Evolutionary conservation across 1,284 basidiomycete species (phyloP).

Genomic region (Sutorius eximius): DNA sequence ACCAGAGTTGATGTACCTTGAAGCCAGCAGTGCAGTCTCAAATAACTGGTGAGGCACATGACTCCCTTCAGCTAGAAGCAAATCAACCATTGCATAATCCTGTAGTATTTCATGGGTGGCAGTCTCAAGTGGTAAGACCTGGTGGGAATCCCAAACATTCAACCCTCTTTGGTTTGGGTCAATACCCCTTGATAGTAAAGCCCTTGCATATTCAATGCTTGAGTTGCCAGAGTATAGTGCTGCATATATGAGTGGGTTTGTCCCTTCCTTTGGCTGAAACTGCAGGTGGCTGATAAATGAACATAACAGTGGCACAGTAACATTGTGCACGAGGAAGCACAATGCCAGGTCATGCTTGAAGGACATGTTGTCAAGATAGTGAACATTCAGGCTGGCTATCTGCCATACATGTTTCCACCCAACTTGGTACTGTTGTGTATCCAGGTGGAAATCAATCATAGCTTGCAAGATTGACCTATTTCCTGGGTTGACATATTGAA

Average conservation of each 20-base stretch:
- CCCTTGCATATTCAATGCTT: constrained; percentile 1
- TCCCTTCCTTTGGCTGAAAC: constrained; percentile 3
- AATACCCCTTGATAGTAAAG: constrained; percentile 1
- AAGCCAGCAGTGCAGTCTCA: fast-evolving
- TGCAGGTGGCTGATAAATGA: neutral
- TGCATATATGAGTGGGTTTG: constrained; percentile 10
- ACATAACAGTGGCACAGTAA: neutral
- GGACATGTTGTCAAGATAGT: too few species aligned
- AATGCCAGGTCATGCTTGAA: constrained; percentile 1
- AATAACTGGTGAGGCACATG: neutral
- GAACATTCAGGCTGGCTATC: neutral
- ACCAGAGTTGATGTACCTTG: fast-evolving
- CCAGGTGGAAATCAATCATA: neutral
- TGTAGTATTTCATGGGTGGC: neutral
- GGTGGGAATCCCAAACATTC: neutral
- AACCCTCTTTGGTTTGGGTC: neutral
- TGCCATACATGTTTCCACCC: neutral
- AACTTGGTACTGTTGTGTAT: neutral
- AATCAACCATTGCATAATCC: neutral
- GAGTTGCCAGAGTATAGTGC: neutral
- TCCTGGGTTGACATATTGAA: neutral
- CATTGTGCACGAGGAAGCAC: constrained; percentile 2
- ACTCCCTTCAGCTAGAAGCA: neutral
- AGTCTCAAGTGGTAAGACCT: neutral
- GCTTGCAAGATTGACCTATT: neutral